phyloP scores from a whole-genome alignment of 2,329 filamentous ascomycete species.

The Cadophora sp. region DNA sequence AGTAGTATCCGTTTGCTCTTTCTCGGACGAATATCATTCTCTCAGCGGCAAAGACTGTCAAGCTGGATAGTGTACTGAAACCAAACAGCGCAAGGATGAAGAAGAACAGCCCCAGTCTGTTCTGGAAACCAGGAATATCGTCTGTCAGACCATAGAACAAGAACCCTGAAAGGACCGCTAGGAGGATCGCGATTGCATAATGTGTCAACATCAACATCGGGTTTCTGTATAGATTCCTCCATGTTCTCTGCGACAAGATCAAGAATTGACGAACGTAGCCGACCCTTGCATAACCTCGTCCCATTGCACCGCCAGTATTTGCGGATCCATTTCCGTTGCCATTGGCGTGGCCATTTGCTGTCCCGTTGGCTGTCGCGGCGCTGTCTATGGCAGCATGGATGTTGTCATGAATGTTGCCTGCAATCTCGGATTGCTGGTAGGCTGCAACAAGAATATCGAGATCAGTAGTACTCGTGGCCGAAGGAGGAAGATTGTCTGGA shows the following conservation, averaged over 20 bases:
- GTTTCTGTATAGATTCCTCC: constrained; percentile 97
- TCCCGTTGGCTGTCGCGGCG: constrained; percentile 72
- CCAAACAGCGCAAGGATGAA: constrained; percentile 95
- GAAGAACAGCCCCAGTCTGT: constrained; percentile 95
- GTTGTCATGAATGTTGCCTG: constrained; percentile 75
- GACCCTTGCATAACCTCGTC: constrained; percentile 83
- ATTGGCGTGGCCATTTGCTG: constrained; percentile 59
- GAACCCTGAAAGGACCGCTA: constrained; percentile 93
- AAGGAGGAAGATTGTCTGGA: constrained; percentile 64
- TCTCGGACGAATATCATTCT: constrained; percentile 91
- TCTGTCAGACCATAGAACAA: constrained; percentile 96
- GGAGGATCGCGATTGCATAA: constrained; percentile 93
- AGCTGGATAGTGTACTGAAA: constrained; percentile 92
- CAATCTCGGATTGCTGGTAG: constrained; percentile 81
- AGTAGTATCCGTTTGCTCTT: constrained; percentile 95
- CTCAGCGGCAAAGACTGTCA: constrained; percentile 93
- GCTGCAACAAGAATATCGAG: constrained; percentile 81
- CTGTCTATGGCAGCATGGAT: constrained; percentile 72
- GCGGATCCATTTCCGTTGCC: constrained; percentile 57
- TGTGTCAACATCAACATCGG: constrained; percentile 98
- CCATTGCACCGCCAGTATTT: constrained; percentile 63
- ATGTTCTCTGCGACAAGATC: constrained; percentile 89
- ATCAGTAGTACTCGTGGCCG: constrained; percentile 70
- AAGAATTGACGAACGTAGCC: constrained; percentile 82
- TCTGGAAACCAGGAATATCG: constrained; percentile 97